These are phyloP conservation scores for Dicorynia guianensis DNA, from an alignment of 306 rosid species.

Conservation along the genomic window DNA sequence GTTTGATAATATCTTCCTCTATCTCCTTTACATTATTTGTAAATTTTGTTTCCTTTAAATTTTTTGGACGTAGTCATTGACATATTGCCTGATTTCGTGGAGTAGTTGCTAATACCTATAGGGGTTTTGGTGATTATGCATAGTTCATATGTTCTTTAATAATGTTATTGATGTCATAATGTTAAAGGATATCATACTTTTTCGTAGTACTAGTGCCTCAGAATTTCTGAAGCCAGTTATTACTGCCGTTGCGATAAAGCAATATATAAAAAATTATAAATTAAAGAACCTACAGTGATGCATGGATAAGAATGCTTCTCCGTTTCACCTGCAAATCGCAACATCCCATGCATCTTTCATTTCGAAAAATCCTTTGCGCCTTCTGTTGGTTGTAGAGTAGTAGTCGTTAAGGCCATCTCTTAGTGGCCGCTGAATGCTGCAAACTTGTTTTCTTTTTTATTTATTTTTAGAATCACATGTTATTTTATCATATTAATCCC, in stretches of 20 bases:
- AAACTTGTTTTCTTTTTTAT: constrained; percentile 26
- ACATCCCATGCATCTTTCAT: not conserved
- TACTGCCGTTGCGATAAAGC: not conserved
- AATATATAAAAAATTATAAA: too few relatives aligned
- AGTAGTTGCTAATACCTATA: not conserved
- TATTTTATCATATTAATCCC: not conserved
- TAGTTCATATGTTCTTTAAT: not conserved
- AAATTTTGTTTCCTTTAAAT: not conserved
- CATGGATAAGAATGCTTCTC: not conserved
- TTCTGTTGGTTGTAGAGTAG: constrained; percentile 21
- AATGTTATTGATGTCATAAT: not conserved
- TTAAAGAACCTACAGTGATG: not conserved
- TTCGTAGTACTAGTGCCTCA: not conserved
- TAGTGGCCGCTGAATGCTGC: not conserved
- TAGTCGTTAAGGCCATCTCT: constrained; percentile 6
- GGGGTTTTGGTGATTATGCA: not conserved
- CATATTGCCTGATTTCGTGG: not conserved
- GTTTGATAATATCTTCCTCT: constrained; percentile 50
- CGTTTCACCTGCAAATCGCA: not conserved
- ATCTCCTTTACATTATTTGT: not conserved
- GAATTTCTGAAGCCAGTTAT: not conserved
- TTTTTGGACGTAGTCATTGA: not conserved
- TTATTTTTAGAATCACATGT: not conserved
- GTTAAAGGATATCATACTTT: not conserved
- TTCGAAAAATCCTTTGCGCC: not conserved